Conservation (phyloP, 2,329 filamentous ascomycete species). For the Stemphylium beticola region DNA sequence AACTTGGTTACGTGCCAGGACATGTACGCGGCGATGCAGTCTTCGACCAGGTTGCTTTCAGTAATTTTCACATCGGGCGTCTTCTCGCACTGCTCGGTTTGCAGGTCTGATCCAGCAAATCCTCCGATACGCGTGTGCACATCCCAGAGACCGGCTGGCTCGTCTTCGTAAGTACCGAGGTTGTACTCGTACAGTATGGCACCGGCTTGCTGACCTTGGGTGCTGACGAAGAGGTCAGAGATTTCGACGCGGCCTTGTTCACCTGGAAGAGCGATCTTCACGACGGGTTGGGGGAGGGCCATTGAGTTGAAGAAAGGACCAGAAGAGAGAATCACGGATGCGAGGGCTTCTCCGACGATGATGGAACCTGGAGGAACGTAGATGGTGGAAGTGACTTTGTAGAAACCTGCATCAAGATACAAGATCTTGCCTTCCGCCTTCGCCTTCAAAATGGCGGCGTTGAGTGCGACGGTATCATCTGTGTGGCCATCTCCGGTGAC, state of each 20-base stretch:
- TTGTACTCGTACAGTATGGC: constrained; percentile 78
- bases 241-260: constrained; percentile 71
- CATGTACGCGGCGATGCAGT: constrained; percentile 75
- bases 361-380: constrained; percentile 71
- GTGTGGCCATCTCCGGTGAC: constrained; percentile 83
- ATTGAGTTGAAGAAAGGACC: constrained; percentile 61
- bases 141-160: constrained; percentile 81
- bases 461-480: constrained; percentile 82
- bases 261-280: constrained; percentile 70
- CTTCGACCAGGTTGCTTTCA: constrained; percentile 57
- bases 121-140: constrained; percentile 86
- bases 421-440: constrained; percentile 60
- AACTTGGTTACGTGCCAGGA: constrained; percentile 57
- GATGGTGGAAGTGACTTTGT: constrained; percentile 61
- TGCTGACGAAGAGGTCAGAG: constrained; percentile 74
- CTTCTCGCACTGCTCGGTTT: constrained; percentile 79
- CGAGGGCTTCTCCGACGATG: constrained; percentile 85
- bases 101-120: constrained; percentile 76
- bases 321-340: constrained; percentile 79
- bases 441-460: constrained; percentile 71
- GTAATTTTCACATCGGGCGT: constrained; percentile 66
- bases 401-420: constrained; percentile 65
- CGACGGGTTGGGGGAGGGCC: constrained; percentile 64
- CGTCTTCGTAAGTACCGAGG: constrained; percentile 59
- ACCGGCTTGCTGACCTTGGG: constrained; percentile 69